Percentiles rank a stretch among this genome's conserved stretches.
Conservation (phyloP, 2,329 filamentous ascomycete species). For the Penicillium sp. region DNA sequence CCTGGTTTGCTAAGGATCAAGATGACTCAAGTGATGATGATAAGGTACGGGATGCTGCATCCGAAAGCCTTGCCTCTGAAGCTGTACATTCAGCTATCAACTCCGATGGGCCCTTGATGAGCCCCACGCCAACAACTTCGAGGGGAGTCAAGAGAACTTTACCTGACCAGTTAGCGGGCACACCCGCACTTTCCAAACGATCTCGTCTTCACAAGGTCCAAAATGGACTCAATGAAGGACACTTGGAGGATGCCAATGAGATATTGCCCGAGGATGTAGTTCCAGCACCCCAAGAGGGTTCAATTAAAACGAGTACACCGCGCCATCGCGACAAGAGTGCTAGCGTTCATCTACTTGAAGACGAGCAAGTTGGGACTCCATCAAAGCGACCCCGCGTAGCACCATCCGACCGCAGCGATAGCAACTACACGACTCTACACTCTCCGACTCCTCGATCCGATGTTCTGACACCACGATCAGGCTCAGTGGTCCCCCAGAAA, state of each 20-base stretch:
- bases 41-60: neutral
- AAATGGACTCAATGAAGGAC: neutral
- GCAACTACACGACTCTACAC: neutral
- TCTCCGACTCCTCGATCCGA: neutral
- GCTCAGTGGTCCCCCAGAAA: neutral
- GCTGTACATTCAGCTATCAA: neutral
- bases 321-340: constrained; percentile 1
- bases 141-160: neutral
- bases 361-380: constrained; percentile 3
- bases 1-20: constrained; percentile 34
- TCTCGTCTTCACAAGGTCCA: constrained; percentile 8
- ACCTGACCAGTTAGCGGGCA: neutral
- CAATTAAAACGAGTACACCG: neutral
- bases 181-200: constrained; percentile 17
- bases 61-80: neutral
- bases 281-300: neutral
- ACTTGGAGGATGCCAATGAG: neutral
- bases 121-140: neutral
- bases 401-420: neutral
- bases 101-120: neutral
- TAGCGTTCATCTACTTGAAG: constrained; percentile 5
- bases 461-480: neutral
- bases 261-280: neutral
- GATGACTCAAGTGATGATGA: constrained; percentile 8
- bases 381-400: constrained; percentile 16